Base-by-base conservation (phyloP, 768 basidiomycete species). In the Psilocybe sp. region DNA sequence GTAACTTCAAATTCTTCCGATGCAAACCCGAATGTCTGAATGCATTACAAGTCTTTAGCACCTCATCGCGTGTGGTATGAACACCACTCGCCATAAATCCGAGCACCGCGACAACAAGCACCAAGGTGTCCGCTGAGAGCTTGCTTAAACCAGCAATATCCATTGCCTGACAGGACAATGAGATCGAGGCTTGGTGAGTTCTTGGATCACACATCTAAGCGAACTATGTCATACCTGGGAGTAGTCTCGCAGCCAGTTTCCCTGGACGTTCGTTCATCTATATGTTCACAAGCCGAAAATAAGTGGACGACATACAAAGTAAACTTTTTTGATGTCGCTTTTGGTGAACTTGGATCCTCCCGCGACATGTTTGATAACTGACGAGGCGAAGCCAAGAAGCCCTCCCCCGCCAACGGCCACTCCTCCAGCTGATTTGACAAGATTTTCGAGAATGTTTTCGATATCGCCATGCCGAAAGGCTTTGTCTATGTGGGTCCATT, bases 381-480 rank as follows among this genome's bases (percentile, higher is more conserved):
- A 74, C 8, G 70, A 66, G 0, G 82, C 80, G 47, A 83, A 69
- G 4, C 74, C 73, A 15, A 87, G 60, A 47, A 85, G 67, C 34
- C 81, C 70, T 31, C 70, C 74, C 23, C 75, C 75, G 11, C 68
- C 69, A 18, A 65, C 54, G 11, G 70, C 71, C 20, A 65, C 68
- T 48, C 70, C 68, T 13, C 80, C 79, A 9, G 73, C 79, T 35
- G 73, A 71, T 61, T 86, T 87, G 45, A 75, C 75, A 5, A 85
- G 66, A n/a, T 72, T 74, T 33, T 77, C 75, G 20, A 88, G 75
- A 53, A 85, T 75, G 59, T 80, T 79, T 68, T 88, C 86, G 43
- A 88, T 87, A 60, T 89, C 87, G 12, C 86, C 85, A 71, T 88
- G 86, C 44, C 85, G 73, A 66, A 84, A 89, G 0, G 87, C 86